Base-by-base conservation (phyloP, 2,329 filamentous ascomycete genomes). In the Exophiala spinifera region DNA sequence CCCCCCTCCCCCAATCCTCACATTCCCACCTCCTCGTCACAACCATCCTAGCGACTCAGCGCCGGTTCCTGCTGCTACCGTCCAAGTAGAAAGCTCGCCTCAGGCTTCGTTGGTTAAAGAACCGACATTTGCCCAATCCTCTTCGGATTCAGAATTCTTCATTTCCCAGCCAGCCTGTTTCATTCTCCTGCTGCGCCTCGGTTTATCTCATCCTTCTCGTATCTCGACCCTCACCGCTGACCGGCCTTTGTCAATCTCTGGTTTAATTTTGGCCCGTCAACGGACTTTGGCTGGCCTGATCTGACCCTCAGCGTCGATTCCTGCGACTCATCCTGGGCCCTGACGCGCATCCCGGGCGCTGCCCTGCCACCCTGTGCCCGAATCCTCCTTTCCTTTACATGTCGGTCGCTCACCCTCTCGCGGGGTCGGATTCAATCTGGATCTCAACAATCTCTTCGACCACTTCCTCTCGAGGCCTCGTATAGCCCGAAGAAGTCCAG, bases 401-500 rank as follows among this genome's bases (percentile, higher is more conserved):
- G 57, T 57, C 51, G 49, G 17, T 37, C 37, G 39, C 55, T 51
- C 44, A 51, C 43, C 57, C 48, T 55, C 43, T 55, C 45, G 51
- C 46, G 51, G 57, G 55, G 57, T 57, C 52, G 40, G 43, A 46
- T 20, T 52, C 57, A 60, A 46, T 37, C 57, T 60, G 57, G 57
- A 55, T 60, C 46, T 49, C 11, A 43, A 48, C 46, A 46, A 19
- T 13, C 28, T 50, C 40, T 19, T 55, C 37, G 37, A 25, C 15
- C 36, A 46, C 51, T 46, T 56, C 51, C 51, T 49, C 51, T 48
- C 55, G 54, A 56, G 55, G 55, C 51, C 49, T 42, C 55, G 46
- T 50, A 37, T 57, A 44, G 57, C 57, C 49, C 57, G 55, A 44
- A 50, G 54, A 51, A 51, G 51, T 42, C 7, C 51, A 40, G 39